Evolutionary conservation across 2,329 filamentous ascomycete species (phyloP), one percentile per base, ranked within the genome.

Genomic region (Ophiocordyceps camponoti-rufipedis): DNA sequence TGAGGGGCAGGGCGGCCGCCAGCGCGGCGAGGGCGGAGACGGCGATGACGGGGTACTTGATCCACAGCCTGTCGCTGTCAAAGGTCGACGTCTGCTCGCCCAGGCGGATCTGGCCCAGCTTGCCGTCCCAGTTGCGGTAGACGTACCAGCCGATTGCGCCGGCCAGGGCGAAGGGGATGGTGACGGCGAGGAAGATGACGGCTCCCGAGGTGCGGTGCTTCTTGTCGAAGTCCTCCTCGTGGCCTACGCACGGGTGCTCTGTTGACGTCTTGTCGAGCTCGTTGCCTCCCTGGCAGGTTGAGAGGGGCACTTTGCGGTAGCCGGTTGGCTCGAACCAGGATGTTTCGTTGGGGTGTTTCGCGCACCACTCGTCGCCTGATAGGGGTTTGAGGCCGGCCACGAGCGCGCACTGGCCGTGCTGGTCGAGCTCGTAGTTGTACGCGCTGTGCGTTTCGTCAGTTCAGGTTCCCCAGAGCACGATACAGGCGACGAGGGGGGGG

Each of bases 71-170:
- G 45, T 93, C 82, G 50, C 75, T 72, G 56, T 87, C 78, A 50
- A 88, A 61, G 19, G 56, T 61, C 48, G 56, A 55, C 45, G 56
- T 57, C 53, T 65, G 63, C 51, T 95, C 91, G 46, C 91, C 91
- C 13, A 98, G 76, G 19, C 86, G 76, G 58, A 98, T 89, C 58
- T 89, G 81, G 11, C 91, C 91, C 58, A 96, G 94, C 59, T 93
- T 93, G 62, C 79, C 78, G 54, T 79, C 80, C 85, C 85, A 95
- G 62, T 84, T 84, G 48, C 69, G 75, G 69, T 80, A 94, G 18
- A 89, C 80, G 63, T 79, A 95, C 69, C 84, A 95, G 38, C 91
- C 91, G 13, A 82, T 70, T 5, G 70, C 80, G 1, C 67, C 73
- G 1, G 91, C 89, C 1, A 79, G 66, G 1, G 64, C 70, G 48